Base-by-base conservation (phyloP, 495 filamentous ascomycete genomes). In the Thermothielavioides terrestris region DNA sequence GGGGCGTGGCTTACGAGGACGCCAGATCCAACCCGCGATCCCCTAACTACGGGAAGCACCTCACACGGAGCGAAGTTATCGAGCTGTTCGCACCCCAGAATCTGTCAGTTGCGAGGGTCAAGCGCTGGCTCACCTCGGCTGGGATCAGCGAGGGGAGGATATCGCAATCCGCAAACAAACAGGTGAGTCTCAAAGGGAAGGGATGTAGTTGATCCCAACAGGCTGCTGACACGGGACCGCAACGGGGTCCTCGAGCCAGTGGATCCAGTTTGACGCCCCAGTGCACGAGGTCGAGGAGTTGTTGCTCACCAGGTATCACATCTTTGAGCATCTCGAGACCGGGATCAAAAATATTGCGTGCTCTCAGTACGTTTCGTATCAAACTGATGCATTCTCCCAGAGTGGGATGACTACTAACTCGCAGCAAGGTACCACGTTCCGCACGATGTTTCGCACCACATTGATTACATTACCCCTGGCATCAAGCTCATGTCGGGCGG, bases 1-100 rank as follows among this genome's bases (percentile, higher is more conserved):
- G n/a, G n/a, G n/a, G n/a, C n/a, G n/a, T n/a, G n/a, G n/a, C 88
- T 68, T 84, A 91, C 85, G 37, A n/a, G n/a, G n/a, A 34, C n/a
- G 15, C 14, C 80, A 94, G 73, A 82, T 94, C 68, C 78, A 84
- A 42, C 82, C 86, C 59, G 72, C 80, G 49, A 5, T 81, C 78
- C 0, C 57, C 65, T 5, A 76, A 70, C 34, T 82, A 76, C 54
- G 79, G 78, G 8, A 67, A 79, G 48, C 70, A 82, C 55, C 64
- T 76, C 69, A 68, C 64, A 3, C 46, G 63, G 15, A 35, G 70
- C 11, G 68, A 79, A 45, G 69, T 79, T 18, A 61, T 74, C 21
- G 70, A 80, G 11, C 59, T 77, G 3, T 81, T 80, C 61, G 69
- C 72, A 2, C 76, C 78, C 0, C 56, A 60, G 4, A 40, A 62